A percentile compares a stretch with the other conserved stretches of the same genome.
These are phyloP conservation scores for Laguncularia racemosa DNA, from an alignment of 345 rosid genomes.

Conservation along the genomic window DNA sequence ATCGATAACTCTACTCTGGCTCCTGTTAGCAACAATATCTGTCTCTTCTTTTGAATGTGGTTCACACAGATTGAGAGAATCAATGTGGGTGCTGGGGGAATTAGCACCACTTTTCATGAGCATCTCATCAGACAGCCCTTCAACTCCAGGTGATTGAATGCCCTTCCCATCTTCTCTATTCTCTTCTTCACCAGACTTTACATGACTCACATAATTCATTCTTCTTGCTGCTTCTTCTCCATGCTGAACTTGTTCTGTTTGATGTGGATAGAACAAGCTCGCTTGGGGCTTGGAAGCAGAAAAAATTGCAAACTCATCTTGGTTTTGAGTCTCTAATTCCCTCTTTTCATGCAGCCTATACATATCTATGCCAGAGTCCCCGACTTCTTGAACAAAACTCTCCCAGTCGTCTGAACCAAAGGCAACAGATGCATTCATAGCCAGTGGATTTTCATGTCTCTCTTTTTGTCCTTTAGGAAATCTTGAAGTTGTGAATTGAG, in stretches of 20 bases:
- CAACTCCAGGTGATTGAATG: conserved; percentile 19
- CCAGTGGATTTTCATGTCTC: conserved; percentile 47
- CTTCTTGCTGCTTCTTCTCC: too few species aligned
- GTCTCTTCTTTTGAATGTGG: conserved; percentile 12
- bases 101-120: conserved; percentile 9
- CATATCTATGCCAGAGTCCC: conserved; percentile 25
- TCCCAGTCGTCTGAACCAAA: conserved; percentile 90
- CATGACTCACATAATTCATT: too few species aligned
- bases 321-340: conserved; percentile 21
- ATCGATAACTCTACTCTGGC: conserved; percentile 24
- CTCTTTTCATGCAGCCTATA: conserved; percentile 20
- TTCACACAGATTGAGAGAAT: conserved; percentile 16
- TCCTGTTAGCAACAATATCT: conserved; percentile 23
- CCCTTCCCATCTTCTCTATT: too few species aligned
- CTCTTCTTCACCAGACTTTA: too few species aligned
- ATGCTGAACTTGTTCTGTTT: conserved; percentile 4
- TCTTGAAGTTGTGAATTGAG: conserved; percentile 16
- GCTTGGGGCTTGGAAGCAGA: conserved; percentile 10
- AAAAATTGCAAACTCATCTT: conserved; percentile 9
- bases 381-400: conserved; percentile 70
- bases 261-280: conserved; percentile 16
- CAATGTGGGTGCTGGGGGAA: conserved; percentile 11
- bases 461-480: conserved; percentile 15
- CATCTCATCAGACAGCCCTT: conserved; percentile 18
- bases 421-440: conserved; percentile 64